Base-by-base conservation (phyloP, 345 rosid species). In the Zanthoxylum bungeanum region DNA sequence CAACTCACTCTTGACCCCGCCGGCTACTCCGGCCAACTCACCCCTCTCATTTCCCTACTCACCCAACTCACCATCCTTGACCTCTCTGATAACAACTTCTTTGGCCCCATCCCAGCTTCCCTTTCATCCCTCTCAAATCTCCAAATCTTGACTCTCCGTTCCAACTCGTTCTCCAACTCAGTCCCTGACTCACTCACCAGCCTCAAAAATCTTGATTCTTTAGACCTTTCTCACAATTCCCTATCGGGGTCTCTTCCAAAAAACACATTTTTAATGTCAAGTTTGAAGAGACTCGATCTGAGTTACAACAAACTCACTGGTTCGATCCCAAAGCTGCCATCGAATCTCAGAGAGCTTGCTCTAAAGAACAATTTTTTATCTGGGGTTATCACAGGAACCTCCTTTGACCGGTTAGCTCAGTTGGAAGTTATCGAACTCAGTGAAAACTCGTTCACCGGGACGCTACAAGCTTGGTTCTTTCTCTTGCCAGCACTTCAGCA, bases 1-100 rank as follows among this genome's bases (percentile, higher is more conserved):
- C 83, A 85, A 69, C 82, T 94, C 79, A 87, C 96, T 52, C 91
- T 94, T 19, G 97, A 94, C 73, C 83, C 98, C 4, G 88, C 80
- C 19, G 92, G 92, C 24, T 94, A 94, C 81, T 83, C 95, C 4
- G 97, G 97, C 66, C 85, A 52, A 50, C 91, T 94, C 77, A 84
- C 82, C 34, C 97, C 97, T 0, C 81, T 88, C 64, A 34, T 91
- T 47, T 89, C 96, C 51, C 52, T 68, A 0, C 97, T 93, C 75
- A 78, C 90, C 22, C 74, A 72, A 12, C 97, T 94, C 36, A 56
- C 77, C 44, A 60, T 66, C 9, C 92, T 92, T 46, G 97, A 92
- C 78, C 88, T 94, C 67, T 76, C 93, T 19, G 97, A 88, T 14
- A 94, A 92, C 84, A 55, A 82, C 69, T 87, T 94, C 82, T 84